Base-by-base conservation (phyloP, 192 early-diverging fungal genomes). In the Nowakowskiella sp. region DNA sequence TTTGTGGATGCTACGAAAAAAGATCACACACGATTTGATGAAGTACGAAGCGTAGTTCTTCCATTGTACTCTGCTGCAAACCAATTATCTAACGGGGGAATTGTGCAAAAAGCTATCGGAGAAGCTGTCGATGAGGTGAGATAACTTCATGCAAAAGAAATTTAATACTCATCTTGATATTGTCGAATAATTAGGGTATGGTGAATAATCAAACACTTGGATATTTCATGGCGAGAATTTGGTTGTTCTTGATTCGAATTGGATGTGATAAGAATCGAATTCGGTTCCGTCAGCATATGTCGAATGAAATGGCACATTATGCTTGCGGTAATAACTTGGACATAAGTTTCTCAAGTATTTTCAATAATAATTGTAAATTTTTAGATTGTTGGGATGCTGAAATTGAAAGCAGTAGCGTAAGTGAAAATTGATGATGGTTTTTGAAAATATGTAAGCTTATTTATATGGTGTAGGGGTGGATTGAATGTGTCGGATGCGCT, bases 221-320 rank as follows among this genome's bases (percentile, higher is more conserved):
- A 54, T 99, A 99, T 77, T 99, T 99, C 60, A 68, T 99, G 59
- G 92, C 84, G 53, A 87, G 96, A 51, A 94, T 95, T 64, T 85
- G 91, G 67, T 65, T 84, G 47, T 99, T 94, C 75, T 77, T 99
- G 63, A 67, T 77, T 53, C 77, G 81, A 48, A 82, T 99, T 61
- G 96, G 96, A 54, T 90, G 95, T 57, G 83, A 94, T 60, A 73
- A 69, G 10, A 82, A 80, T 25, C 78, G 83, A 24, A 70, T 99
- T 39, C 84, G 94, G 43, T 94, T 99, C 85, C 84, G 96, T 60
- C 94, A 99, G 71, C 96, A 99, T 71, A 91, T 99, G 88, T 65
- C 76, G 33, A 99, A 99, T 74, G 96, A 99, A 75, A 97, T 99
- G 93, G 96, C 96, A 16, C 96, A 99, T 76, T 99, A 99, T 64